Conservation (phyloP, 2,329 filamentous ascomycete species). For the Sclerotiophoma versabilis region DNA sequence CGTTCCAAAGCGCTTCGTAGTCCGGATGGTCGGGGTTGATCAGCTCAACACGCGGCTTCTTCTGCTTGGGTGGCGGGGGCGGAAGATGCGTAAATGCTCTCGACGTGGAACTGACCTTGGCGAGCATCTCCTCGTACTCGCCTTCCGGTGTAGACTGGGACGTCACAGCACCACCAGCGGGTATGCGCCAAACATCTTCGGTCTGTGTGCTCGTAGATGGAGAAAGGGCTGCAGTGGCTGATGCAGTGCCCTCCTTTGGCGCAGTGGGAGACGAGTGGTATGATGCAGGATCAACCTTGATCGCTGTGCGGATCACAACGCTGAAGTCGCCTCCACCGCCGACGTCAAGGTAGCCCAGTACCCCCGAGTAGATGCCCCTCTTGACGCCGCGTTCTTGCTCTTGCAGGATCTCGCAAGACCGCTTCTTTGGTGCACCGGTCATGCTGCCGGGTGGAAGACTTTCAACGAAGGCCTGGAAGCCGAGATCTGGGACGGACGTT, state of each 20-base stretch:
- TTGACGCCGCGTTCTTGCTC: constrained; percentile 69
- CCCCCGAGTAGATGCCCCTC: constrained; percentile 83
- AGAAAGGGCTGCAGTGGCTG: neutral
- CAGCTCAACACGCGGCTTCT: constrained; percentile 22
- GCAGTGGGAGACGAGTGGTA: neutral
- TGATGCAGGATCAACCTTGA: constrained; percentile 51
- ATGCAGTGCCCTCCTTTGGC: neutral
- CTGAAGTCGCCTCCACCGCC: constrained; percentile 88
- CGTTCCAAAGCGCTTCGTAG: constrained; percentile 27
- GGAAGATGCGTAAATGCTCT: constrained; percentile 36
- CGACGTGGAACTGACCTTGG: constrained; percentile 51
- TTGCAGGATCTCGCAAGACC: constrained; percentile 83
- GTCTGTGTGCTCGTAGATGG: constrained; percentile 12
- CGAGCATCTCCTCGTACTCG: constrained; percentile 87
- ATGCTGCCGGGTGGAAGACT: constrained; percentile 90
- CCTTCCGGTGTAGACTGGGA: constrained; percentile 78
- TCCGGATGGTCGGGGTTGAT: constrained; percentile 29
- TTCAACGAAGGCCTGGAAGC: constrained; percentile 77
- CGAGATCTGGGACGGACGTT: constrained; percentile 53
- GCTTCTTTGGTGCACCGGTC: constrained; percentile 95
- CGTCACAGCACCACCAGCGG: constrained; percentile 90
- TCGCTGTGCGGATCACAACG: constrained; percentile 86
- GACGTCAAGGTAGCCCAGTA: constrained; percentile 88
- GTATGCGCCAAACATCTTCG: constrained; percentile 77
- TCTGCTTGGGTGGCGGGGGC: constrained; percentile 16